Base-by-base conservation (phyloP, 2,329 filamentous ascomycete species). In the Arthrobotrys entomopaga region DNA sequence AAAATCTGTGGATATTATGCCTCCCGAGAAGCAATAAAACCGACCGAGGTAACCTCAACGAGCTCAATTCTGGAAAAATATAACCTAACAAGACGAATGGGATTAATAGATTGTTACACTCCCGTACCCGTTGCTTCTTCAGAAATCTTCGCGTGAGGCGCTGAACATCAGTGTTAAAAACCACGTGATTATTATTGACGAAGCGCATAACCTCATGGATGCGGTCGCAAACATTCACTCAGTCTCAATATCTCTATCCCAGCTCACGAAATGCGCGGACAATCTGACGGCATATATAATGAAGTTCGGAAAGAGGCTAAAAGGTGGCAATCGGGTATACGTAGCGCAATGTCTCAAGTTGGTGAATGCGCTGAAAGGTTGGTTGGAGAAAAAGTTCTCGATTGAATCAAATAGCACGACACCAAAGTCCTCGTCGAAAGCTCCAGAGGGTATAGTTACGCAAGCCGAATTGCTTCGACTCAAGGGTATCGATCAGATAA, bases 151-250 rank as follows among this genome's bases (percentile, higher is more conserved):
- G 0, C 86, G 95, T 56, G 93, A 98, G 74, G 93, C 95, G 0
- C 85, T 99, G 0, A 90, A 91, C 0, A 88, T 99, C 49, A 94
- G 90, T 22, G 82, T 99, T 7, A 93, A 96, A 78, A 88, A 89
- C 3, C 95, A 96, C 79, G 85, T 99, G 0, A 89, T 99, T n/a
- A 91, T 99, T 24, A 91, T 99, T 54, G 95, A 99, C 78, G 95
- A 99, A 83, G 95, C 95, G 0, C 95, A 99, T 80, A 99, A 99
- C 79, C 87, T 99, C 60, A 97, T 97, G 90, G 93, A 97, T 80
- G 93, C 94, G 0, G 92, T 99, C 52, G 87, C 92, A 15, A 90
- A 89, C 52, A 95, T 97, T 38, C 89, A 97, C 80, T 93, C 93
- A 0, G 88, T 92, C 0, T 88, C 91, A 40, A 86, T 98, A 19